Percentiles rank a stretch among this genome's conserved stretches.
Conservation (phyloP, 495 filamentous ascomycete species). For the Penicillium goetzii region DNA sequence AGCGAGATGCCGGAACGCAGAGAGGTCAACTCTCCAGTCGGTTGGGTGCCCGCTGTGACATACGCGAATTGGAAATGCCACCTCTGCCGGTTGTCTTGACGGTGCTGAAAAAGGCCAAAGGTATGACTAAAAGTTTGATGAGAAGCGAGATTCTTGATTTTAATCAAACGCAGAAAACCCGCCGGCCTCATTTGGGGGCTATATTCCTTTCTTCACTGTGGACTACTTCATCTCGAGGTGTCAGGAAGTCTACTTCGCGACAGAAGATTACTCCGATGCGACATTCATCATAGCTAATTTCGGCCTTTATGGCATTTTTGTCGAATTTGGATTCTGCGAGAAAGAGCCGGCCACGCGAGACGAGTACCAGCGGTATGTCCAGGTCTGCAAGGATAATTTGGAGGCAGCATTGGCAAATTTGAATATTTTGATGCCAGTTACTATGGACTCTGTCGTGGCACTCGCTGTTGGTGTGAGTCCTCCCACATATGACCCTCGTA, state of each 20-base stretch:
- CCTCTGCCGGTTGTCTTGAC: constrained; percentile 54
- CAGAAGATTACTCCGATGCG: constrained; percentile 58
- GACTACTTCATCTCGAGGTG: constrained; percentile 63
- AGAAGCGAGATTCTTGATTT: neutral
- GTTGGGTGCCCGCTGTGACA: constrained; percentile 38
- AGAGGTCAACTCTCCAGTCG: constrained; percentile 47
- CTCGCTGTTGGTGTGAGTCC: constrained; percentile 58
- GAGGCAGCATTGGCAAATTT: constrained; percentile 61
- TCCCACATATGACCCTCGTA: neutral
- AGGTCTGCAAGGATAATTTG: constrained; percentile 58
- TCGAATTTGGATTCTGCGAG: constrained; percentile 47
- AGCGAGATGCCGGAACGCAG: constrained; percentile 38
- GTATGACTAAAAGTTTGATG: constrained; percentile 25
- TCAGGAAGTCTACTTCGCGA: constrained; percentile 61
- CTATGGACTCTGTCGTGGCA: constrained; percentile 61
- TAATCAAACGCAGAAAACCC: constrained; percentile 26
- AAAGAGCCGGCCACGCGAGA: constrained; percentile 32
- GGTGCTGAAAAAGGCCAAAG: constrained; percentile 54
- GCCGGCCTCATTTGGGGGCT: constrained; percentile 32
- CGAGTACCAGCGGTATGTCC: constrained; percentile 45
- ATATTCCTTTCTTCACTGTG: constrained; percentile 47
- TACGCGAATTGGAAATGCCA: constrained; percentile 59
- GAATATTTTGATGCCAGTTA: constrained; percentile 60
- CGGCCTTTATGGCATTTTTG: constrained; percentile 59
- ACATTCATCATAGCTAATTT: constrained; percentile 61